Base-by-base conservation (phyloP, 306 rosid genomes). In the Inga leiocalycina region DNA sequence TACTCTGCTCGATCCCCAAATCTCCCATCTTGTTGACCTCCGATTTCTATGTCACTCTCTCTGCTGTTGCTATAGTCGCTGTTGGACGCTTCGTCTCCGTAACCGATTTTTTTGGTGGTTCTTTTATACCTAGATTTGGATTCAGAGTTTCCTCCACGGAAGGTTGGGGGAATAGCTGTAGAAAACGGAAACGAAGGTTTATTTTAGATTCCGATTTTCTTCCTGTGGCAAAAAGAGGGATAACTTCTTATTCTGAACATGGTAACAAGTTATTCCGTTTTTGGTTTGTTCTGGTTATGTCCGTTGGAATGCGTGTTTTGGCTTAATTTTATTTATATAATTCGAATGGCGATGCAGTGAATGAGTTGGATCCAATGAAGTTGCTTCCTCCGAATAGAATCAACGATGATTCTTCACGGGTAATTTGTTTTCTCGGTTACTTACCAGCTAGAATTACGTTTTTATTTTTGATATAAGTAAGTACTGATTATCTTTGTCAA, bases 1-100 rank as follows among this genome's bases (percentile, higher is more conserved):
- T 14, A 79, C 86, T 85, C 16, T 87, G 92, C 77, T 87, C 76
- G 20, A 39, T 85, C 74, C 81, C 87, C 22, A n/a, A 79, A 35
- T 89, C 88, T 14, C 92, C 90, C 41, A 59, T 89, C 81, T 45
- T 46, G 37, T 64, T 89, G n/a, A 77, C 84, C 44, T 7, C 24
- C 9, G 79, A 83, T 75, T 84, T 80, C 62, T 14, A 62, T 34
- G 87, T 85, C 3, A 76, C 44, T 24, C 84, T 85, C 69, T 89
- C 90, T 54, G 62, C 84, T 0, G 73, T 49, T 19, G 84, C 87
- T 71, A 39, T 68, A 10, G 61, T 48, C 6, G 87, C 82, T 74
- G 75, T 86, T 24, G 74, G 67, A 0, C 20, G 64, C 34, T 80
- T 83, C 46, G 16, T 75, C 16, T 77, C 78, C 17, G 20, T 10